Conservation (phyloP, 192 early-diverging fungal species). For the Umbelopsis ramanniana region DNA sequence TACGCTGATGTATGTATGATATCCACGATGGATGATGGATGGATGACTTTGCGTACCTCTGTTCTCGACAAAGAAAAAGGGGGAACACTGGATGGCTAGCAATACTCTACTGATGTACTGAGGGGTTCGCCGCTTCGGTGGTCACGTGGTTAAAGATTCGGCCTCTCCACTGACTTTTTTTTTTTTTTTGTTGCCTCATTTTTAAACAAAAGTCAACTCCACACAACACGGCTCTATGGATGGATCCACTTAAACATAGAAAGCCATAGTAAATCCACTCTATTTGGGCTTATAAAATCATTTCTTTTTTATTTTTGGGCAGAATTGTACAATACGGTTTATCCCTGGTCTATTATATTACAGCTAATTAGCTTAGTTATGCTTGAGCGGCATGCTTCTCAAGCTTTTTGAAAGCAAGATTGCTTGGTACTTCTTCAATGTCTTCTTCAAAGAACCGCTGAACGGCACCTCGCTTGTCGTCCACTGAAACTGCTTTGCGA, state of each 20-base stretch:
- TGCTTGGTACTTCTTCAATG: constrained; percentile 24
- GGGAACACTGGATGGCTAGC: background rate
- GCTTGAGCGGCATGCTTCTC: constrained; percentile 13
- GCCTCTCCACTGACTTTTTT: background rate
- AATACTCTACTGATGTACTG: background rate
- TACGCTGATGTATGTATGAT: constrained; percentile 16
- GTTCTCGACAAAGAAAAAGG: constrained; percentile 30
- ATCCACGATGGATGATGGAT: constrained; percentile 29
- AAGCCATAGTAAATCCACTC: too few relatives aligned
- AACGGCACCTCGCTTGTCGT: constrained; percentile 1
- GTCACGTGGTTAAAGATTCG: background rate
- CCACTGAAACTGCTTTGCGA: background rate
- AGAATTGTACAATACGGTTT: constrained; percentile 13
- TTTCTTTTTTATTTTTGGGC: background rate
- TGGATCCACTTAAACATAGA: too few relatives aligned
- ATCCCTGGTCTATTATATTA: constrained; percentile 18
- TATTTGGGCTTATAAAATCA: too few relatives aligned
- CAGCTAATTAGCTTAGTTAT: constrained; percentile 19
- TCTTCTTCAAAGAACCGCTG: constrained; percentile 28
- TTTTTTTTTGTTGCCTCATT: too few relatives aligned
- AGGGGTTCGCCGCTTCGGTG: background rate
- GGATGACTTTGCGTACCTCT: constrained; percentile 19
- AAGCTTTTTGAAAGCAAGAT: constrained; percentile 30
- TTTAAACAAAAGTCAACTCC: too few relatives aligned
- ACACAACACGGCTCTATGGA: too few relatives aligned